A percentile compares a stretch with the other conserved stretches of the same genome.
phyloP scores from a whole-genome alignment of 306 rosid genomes.

The Acacia melanoxylon region DNA sequence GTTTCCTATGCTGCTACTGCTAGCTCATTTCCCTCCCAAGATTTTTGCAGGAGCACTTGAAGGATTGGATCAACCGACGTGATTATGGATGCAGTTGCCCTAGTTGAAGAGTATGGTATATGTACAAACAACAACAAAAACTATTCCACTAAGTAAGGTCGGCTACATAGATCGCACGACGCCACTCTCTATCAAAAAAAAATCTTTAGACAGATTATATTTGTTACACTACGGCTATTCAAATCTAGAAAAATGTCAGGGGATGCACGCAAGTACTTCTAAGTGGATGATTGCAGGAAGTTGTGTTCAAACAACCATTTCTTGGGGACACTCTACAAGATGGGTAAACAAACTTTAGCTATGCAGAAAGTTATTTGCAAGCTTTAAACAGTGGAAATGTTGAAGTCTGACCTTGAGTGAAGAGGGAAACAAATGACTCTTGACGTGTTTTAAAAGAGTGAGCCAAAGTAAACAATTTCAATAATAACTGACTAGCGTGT shows the following conservation, averaged over 20 bases:
- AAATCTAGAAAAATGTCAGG: background rate
- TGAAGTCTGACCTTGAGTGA: too few species aligned
- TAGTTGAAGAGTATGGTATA: constrained; percentile 45
- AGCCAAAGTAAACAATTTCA: too few species aligned
- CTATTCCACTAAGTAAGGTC: fast-evolving
- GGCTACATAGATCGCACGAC: too few species aligned
- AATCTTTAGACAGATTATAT: too few species aligned
- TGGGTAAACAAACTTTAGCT: background rate
- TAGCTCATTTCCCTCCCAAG: constrained; percentile 13
- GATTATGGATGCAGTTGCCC: constrained; percentile 48
- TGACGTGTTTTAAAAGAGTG: too few species aligned
- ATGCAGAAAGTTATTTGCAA: background rate
- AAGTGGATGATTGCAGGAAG: constrained; percentile 8
- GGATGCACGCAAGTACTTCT: background rate
- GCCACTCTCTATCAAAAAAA: too few species aligned
- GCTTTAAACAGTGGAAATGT: background rate
- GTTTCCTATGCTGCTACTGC: background rate
- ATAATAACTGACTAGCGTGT: background rate
- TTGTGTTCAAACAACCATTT: background rate
- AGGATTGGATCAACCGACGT: constrained; percentile 65
- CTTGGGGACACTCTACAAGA: background rate
- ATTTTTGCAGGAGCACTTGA: constrained; percentile 45
- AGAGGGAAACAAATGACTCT: too few species aligned
- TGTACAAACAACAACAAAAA: too few species aligned
- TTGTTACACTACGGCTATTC: too few species aligned